A percentile compares a stretch with the other conserved stretches of the same genome.
These are phyloP conservation scores for Aspergillus aculeatinus DNA, from an alignment of 2,329 filamentous ascomycete species.

Conservation along the genomic window DNA sequence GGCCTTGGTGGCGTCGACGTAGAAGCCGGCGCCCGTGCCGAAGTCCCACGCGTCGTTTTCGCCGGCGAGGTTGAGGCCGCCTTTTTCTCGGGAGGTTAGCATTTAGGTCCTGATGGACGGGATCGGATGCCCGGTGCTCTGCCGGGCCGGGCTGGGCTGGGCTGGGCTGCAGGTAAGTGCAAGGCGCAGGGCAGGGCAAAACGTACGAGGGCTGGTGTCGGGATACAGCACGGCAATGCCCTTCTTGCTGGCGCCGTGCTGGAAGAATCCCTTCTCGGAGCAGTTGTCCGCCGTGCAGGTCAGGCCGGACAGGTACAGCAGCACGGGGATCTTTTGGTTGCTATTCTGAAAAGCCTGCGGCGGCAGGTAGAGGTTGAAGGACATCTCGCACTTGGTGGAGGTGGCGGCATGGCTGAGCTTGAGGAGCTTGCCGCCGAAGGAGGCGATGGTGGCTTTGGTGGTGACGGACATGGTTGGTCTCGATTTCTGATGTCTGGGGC, in stretches of 20 bases:
- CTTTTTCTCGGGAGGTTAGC: conserved; percentile 36
- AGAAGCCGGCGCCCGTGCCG: conserved; percentile 88
- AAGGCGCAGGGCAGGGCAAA: too few species aligned
- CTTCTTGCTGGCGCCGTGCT: conserved; percentile 72
- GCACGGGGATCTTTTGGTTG: conserved; percentile 70
- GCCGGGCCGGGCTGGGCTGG: too few species aligned
- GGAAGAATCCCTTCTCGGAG: conserved; percentile 83
- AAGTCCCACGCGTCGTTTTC: conserved; percentile 92
- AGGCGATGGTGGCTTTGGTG: conserved; percentile 83
- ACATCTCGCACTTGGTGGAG: conserved; percentile 83
- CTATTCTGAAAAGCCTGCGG: conserved; percentile 58
- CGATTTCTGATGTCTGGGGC: too few species aligned
- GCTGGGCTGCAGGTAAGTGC: too few species aligned
- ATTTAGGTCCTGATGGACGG: too few species aligned
- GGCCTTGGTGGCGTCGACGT: conserved; percentile 76
- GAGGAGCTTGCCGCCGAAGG: conserved; percentile 89
- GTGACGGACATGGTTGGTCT: conserved; percentile 70
- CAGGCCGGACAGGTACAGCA: conserved; percentile 90
- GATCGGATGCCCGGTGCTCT: too few species aligned
- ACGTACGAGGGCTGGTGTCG: conserved; percentile 83
- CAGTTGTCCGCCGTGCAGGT: conserved; percentile 89
- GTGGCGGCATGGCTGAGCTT: conserved; percentile 86
- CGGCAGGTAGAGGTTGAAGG: conserved; percentile 87
- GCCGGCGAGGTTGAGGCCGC: conserved; percentile 73
- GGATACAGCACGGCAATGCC: conserved; percentile 93